phyloP scores from a whole-genome alignment of 495 filamentous ascomycete genomes.

The Xylona heveae region DNA sequence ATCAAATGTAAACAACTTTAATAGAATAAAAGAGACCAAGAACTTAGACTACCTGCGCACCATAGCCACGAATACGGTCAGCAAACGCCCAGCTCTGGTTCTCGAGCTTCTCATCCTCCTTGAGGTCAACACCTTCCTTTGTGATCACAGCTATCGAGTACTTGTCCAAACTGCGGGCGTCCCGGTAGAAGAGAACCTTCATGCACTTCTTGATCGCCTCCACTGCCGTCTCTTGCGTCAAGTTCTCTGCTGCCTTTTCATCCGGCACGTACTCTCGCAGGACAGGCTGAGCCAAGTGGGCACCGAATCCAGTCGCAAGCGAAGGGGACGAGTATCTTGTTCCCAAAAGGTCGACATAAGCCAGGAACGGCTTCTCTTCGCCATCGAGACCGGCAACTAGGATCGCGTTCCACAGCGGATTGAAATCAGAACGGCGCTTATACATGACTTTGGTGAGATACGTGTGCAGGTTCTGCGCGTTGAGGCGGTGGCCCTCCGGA shows the following conservation, averaged over 20 bases:
- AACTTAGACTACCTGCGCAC: slow-evolving; percentile 36
- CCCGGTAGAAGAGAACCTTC: slow-evolving; percentile 96
- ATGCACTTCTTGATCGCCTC: slow-evolving; percentile 71
- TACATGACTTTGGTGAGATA: slow-evolving; percentile 92
- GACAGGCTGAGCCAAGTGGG: slow-evolving; percentile 80
- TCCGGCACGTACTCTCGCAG: slow-evolving; percentile 64
- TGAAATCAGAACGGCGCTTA: slow-evolving; percentile 79
- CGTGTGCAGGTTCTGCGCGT: slow-evolving; percentile 85
- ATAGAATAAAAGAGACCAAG: neutral
- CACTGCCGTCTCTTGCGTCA: slow-evolving; percentile 63
- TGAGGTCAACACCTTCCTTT: slow-evolving; percentile 63
- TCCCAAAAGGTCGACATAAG: slow-evolving; percentile 74
- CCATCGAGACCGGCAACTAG: slow-evolving; percentile 77
- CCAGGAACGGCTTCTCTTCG: slow-evolving; percentile 65
- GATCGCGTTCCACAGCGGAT: slow-evolving; percentile 91
- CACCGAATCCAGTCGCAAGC: slow-evolving; percentile 83
- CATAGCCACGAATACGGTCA: slow-evolving; percentile 62
- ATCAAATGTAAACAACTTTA: neutral
- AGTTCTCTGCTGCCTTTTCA: slow-evolving; percentile 44
- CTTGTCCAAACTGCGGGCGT: slow-evolving; percentile 76
- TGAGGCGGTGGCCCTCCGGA: slow-evolving; percentile 27
- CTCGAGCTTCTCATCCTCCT: slow-evolving; percentile 55
- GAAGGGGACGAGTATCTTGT: slow-evolving; percentile 75
- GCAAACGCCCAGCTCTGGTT: slow-evolving; percentile 95
- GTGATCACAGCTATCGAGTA: slow-evolving; percentile 84